Evolutionary conservation across 441 rosid genomes (phyloP).

Genomic region (Macaranga tanarius): DNA sequence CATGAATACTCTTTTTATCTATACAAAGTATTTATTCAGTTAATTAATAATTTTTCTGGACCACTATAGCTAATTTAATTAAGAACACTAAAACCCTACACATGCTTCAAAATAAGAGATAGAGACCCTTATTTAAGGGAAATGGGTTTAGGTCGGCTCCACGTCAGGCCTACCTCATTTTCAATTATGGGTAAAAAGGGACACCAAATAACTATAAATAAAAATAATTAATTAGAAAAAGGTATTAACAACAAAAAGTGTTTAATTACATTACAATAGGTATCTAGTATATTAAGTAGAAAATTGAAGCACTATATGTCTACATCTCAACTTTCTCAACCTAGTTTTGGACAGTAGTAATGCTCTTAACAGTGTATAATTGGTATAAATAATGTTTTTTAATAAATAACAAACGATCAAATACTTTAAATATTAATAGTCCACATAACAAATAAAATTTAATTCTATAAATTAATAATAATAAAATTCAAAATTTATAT

Average conservation of each 20-base stretch:
- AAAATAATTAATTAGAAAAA: background rate
- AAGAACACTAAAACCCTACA: slow-evolving; percentile 37
- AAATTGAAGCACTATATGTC: slow-evolving; percentile 31
- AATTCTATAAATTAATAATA: too few relatives aligned
- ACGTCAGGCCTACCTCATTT: slow-evolving; percentile 37
- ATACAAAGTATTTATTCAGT: slow-evolving; percentile 21
- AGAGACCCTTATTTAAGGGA: slow-evolving; percentile 43
- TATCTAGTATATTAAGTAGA: slow-evolving; percentile 29
- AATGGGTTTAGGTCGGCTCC: slow-evolving; percentile 36
- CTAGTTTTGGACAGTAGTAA: slow-evolving; percentile 30
- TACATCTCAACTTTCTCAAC: slow-evolving; percentile 16
- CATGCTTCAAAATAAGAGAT: slow-evolving; percentile 20
- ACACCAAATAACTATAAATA: background rate
- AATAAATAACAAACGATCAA: too few relatives aligned
- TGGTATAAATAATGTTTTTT: background rate
- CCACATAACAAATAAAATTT: too few relatives aligned
- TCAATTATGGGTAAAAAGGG: slow-evolving; percentile 1
- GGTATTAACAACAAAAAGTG: slow-evolving; percentile 19
- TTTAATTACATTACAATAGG: slow-evolving; percentile 18
- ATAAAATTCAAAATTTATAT: too few relatives aligned
- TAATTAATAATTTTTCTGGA: background rate
- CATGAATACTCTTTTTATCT: slow-evolving; percentile 10
- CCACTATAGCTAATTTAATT: slow-evolving; percentile 21
- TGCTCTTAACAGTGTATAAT: slow-evolving; percentile 34
- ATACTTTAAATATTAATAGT: too few relatives aligned